Evolutionary conservation across 352 stramenopile genomes (phyloP), one percentile per base, ranked within the genome.

Genomic region (Peronospora belbahrii): DNA sequence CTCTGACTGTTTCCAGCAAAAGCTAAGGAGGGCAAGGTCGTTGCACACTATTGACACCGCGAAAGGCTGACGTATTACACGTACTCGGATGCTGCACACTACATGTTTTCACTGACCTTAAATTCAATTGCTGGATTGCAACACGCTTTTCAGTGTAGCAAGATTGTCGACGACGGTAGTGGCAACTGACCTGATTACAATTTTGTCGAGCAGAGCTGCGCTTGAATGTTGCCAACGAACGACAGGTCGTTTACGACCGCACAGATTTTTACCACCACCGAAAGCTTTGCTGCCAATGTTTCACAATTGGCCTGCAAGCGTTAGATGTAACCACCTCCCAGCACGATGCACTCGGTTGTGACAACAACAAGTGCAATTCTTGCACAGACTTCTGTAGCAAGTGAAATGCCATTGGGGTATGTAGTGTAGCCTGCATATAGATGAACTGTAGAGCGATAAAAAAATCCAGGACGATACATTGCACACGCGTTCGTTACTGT

Each of bases 131-230:
- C 27, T 32, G 25, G n/a, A n/a, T n/a, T n/a, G n/a, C n/a, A n/a
- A n/a, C n/a, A n/a, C n/a, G n/a, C n/a, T 34, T n/a, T n/a, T n/a
- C n/a, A n/a, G n/a, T n/a, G n/a, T 17, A 13, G 6, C 15, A 53
- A 32, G 43, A 24, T 37, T 44, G 30, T 30, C 36, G 36, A 48
- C 36, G 36, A 45, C 18, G 32, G 25, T 13, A n/a, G 14, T 37
- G 33, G n/a, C 35, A 50, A 18, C 5, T 22, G 25, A 15, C 43
- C 50, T 64, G 50, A 56, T 60, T 64, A 60, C 56, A 52, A 2
- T 49, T 60, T 60, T 60, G 56, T 64, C 56, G 14, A 60, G 20
- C 50, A 47, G 32, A 11, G 34, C 15, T 27, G 25, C 23, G 28
- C 31, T 40, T 43, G 47, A 61, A 28, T 27, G 17, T 17, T 11